Evolutionary conservation across 768 basidiomycete genomes (phyloP), one percentile per base, ranked within the genome.

Genomic region (Amyloporia xantha): DNA sequence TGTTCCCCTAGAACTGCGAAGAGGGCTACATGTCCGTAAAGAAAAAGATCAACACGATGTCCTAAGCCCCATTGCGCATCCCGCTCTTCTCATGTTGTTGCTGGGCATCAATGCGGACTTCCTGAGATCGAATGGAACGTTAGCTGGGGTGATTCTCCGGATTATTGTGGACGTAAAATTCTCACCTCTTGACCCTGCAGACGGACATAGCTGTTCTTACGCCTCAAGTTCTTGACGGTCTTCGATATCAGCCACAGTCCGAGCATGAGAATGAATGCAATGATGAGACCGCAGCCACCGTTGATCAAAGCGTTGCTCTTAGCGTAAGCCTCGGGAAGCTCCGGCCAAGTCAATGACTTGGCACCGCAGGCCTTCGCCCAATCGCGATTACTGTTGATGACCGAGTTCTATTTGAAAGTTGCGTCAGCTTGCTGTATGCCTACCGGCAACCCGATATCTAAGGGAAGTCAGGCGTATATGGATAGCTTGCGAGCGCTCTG

Each of bases 341-440:
- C 44, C 25, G 28, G 53, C 36, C 52, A 47, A n/a, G n/a, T n/a
- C n/a, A 28, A 50, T 24, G 53, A 44, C 44, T 42, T 55, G 37
- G 59, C 44, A 41, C 66, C 63, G 61, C 74, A 76, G 23, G 63
- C 63, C 23, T 67, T 64, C 44, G 68, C 68, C 74, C 75, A 75
- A 41, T 76, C 64, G 57, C 64, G 59, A 61, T 71, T 71, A 37
- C 67, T 68, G 47, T 66, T 62, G 58, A 75, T 71, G 38, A 73
- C 70, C 23, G 73, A 71, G 65, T 69, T 69, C 75, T 74, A 49
- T 46, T n/a, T 30, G 17, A 17, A 1, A 11, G 35, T 20, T 43
- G 21, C 35, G 13, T 39, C 33, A 24, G n/a, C 20, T 38, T 30
- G 28, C 40, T 30, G n/a, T 24, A 24, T 20, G 40, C 24, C 21